A percentile compares a stretch with the other conserved stretches of the same genome.
Evolutionary conservation across 768 basidiomycete species (phyloP).

Genomic region (Trametes cinnabarina): DNA sequence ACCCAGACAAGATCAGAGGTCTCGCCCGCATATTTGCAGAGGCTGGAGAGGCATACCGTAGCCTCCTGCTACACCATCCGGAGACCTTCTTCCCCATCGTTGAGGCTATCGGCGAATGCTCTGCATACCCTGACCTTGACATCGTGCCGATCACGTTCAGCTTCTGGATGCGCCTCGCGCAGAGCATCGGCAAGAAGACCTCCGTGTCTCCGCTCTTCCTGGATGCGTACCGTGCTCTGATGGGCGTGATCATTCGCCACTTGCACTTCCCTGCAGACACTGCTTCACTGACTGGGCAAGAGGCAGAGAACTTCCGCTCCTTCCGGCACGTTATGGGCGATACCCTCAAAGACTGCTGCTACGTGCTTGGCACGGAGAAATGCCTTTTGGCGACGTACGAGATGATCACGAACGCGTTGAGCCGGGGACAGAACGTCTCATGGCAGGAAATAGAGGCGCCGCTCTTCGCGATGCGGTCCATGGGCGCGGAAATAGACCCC

Average conservation of each 20-base stretch:
- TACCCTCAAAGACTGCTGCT: slow-evolving; percentile 97
- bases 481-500: slow-evolving; percentile 91
- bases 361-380: slow-evolving; percentile 81
- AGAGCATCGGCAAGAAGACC: slow-evolving; percentile 75
- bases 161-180: slow-evolving; percentile 98
- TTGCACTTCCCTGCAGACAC: slow-evolving; percentile 86
- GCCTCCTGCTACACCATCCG: slow-evolving; percentile 83
- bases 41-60: slow-evolving; percentile 93
- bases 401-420: slow-evolving; percentile 71
- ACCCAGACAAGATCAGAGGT: slow-evolving; percentile 86
- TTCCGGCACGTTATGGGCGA: slow-evolving; percentile 99
- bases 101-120: slow-evolving; percentile 90
- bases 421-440: slow-evolving; percentile 55
- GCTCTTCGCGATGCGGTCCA: slow-evolving; percentile 94
- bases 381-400: slow-evolving; percentile 83
- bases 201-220: slow-evolving; percentile 73
- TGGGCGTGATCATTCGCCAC: slow-evolving; percentile 84
- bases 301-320: slow-evolving; percentile 88
- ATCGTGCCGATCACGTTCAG: slow-evolving; percentile 97
- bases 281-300: slow-evolving; percentile 66
- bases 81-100: slow-evolving; percentile 94
- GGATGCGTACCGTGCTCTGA: slow-evolving; percentile 80
- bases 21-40: slow-evolving; percentile 93
- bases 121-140: slow-evolving; percentile 90
- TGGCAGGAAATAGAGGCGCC: slow-evolving; percentile 99